Evolutionary conservation across 305 asterid genomes (phyloP).

Genomic region (Fraxinus ornus): DNA sequence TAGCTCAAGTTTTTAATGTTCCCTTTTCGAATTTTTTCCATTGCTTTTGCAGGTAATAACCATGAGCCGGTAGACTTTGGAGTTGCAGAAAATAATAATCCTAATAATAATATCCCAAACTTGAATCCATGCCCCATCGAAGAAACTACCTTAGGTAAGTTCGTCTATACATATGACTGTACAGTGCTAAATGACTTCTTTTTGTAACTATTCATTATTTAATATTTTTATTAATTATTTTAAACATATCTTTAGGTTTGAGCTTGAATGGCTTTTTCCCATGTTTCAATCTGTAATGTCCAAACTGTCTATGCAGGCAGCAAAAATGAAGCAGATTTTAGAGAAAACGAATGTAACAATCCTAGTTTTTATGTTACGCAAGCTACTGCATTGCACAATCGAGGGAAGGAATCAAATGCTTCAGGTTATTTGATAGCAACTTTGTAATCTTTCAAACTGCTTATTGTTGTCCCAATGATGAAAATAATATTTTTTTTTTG

Average conservation of each 20-base stretch:
- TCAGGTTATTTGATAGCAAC: constrained; percentile 27
- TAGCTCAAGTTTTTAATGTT: neutral
- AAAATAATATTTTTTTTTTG: neutral
- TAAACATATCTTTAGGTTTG: neutral
- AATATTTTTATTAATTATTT: neutral
- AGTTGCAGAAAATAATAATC: constrained; percentile 18
- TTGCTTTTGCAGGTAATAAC: constrained; percentile 25
- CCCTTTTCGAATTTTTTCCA: constrained; percentile 3
- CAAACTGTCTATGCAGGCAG: constrained; percentile 29
- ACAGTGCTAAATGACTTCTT: neutral
- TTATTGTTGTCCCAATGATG: constrained; percentile 9
- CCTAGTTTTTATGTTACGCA: constrained; percentile 13
- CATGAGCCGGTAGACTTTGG: constrained; percentile 8
- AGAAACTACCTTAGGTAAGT: constrained; percentile 25
- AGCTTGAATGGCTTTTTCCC: neutral
- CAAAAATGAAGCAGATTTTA: constrained; percentile 23
- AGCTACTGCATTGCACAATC: constrained; percentile 23
- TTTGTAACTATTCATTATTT: neutral
- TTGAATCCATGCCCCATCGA: neutral
- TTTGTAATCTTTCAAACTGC: constrained; percentile 4
- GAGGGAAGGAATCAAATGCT: constrained; percentile 11
- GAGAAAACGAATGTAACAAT: constrained; percentile 21
- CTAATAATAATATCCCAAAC: constrained; percentile 11
- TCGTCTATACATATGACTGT: neutral
- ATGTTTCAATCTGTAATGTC: constrained; percentile 16